These are phyloP conservation scores for Phanerochaete sordida DNA, from an alignment of 768 basidiomycete genomes.

Conservation along the genomic window DNA sequence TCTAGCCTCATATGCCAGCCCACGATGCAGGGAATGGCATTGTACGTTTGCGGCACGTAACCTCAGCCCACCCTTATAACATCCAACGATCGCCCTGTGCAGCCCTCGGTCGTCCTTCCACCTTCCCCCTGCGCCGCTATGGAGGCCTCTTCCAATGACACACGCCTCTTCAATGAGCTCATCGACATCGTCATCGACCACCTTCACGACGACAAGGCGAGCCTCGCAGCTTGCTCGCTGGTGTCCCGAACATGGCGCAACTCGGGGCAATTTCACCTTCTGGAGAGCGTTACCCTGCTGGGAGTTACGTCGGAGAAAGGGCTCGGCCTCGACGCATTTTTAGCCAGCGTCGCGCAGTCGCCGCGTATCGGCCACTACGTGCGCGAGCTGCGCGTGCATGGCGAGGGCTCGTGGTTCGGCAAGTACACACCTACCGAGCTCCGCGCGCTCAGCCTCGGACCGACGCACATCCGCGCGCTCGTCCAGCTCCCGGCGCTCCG, in stretches of 20 bases:
- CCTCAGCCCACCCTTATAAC: background rate
- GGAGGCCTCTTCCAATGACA: background rate
- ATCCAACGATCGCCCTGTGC: background rate
- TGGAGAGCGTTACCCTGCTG: background rate
- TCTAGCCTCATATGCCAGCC: background rate
- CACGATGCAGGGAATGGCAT: background rate
- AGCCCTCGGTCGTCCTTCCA: background rate
- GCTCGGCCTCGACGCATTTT: background rate
- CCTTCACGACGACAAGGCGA: slow-evolving; percentile 15
- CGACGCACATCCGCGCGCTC: background rate
- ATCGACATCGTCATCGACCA: slow-evolving; percentile 21
- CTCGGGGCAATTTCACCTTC: slow-evolving; percentile 18
- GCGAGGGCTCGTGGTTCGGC: slow-evolving; percentile 7
- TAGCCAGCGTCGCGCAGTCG: background rate
- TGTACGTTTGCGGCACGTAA: background rate
- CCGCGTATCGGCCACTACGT: background rate
- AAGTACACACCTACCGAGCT: background rate
- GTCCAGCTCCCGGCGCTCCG: background rate
- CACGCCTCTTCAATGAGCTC: slow-evolving; percentile 17
- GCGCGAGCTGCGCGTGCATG: background rate
- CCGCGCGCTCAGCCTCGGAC: background rate
- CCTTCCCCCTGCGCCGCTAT: background rate
- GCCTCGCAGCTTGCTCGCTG: slow-evolving; percentile 14
- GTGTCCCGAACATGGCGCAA: slow-evolving; percentile 20
- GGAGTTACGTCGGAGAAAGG: background rate